These are phyloP conservation scores for Pichia sp. DNA, from an alignment of 1,139 yeast species.

Conservation along the genomic window DNA sequence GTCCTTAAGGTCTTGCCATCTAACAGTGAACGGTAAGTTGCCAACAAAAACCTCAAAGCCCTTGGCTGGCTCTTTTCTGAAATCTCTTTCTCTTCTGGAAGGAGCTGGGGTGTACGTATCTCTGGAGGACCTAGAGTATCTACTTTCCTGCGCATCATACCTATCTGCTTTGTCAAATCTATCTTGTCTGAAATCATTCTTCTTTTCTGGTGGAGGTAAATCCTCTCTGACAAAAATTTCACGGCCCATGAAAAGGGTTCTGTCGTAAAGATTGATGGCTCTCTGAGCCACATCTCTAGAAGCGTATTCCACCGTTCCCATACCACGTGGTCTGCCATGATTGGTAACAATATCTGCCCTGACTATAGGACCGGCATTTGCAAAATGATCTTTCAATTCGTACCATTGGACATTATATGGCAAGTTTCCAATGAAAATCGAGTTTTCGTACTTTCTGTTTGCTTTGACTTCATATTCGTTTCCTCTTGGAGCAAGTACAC, in stretches of 20 bases:
- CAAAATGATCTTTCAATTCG: slow-evolving; percentile 57
- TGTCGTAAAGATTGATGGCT: slow-evolving; percentile 72
- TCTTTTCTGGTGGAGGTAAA: slow-evolving; percentile 63
- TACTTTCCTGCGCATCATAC: slow-evolving; percentile 6
- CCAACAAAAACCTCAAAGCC: slow-evolving; percentile 77
- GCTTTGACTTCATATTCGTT: slow-evolving; percentile 29
- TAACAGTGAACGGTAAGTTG: slow-evolving; percentile 73
- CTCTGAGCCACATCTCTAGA: slow-evolving; percentile 61
- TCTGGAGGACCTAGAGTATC: slow-evolving; percentile 16
- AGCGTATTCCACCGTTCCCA: slow-evolving; percentile 88
- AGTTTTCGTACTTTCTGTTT: slow-evolving; percentile 64
- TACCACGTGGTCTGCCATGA: slow-evolving; percentile 82
- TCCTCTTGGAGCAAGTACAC: slow-evolving; percentile 18
- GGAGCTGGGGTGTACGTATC: slow-evolving; percentile 18
- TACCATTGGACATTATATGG: slow-evolving; percentile 60
- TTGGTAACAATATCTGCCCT: slow-evolving; percentile 85
- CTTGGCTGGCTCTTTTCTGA: slow-evolving; percentile 29
- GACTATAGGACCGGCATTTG: slow-evolving; percentile 63
- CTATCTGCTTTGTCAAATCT: slow-evolving; percentile 7
- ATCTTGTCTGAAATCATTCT: slow-evolving; percentile 5
- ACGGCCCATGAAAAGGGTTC: slow-evolving; percentile 66
- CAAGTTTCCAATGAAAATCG: slow-evolving; percentile 69
- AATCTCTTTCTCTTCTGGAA: slow-evolving; percentile 1
- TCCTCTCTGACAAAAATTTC: slow-evolving; percentile 89
- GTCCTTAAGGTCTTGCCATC: slow-evolving; percentile 85